phyloP scores from a whole-genome alignment of 345 rosid species.

The Tarenaya hassleriana region DNA sequence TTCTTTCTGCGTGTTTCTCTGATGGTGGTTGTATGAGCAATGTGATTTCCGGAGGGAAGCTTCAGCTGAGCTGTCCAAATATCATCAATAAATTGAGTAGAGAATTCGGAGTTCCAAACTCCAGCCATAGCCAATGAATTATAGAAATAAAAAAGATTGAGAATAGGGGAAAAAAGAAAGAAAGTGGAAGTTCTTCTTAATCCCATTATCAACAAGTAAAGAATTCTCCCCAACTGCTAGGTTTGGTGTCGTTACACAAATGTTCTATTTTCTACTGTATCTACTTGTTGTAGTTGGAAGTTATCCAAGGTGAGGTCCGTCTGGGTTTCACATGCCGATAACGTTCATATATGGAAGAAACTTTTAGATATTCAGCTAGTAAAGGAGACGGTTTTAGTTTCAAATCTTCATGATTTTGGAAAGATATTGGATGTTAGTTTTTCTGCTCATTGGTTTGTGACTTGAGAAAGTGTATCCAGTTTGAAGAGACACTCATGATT shows the following conservation, averaged over 20 bases:
- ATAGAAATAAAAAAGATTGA: background rate
- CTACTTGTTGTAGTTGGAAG: background rate
- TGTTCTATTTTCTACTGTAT: conserved; percentile 12
- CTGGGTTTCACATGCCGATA: background rate
- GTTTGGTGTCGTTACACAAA: background rate
- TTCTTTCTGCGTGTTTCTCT: background rate
- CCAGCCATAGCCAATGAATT: background rate
- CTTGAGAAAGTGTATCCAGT: background rate
- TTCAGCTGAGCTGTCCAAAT: conserved; percentile 1
- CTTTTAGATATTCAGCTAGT: background rate
- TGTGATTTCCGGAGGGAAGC: background rate
- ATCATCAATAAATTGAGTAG: conserved; percentile 2
- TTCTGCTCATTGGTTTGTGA: conserved; percentile 5
- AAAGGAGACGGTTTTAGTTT: background rate
- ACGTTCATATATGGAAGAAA: background rate
- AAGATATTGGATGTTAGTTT: background rate
- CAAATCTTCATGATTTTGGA: conserved; percentile 1
- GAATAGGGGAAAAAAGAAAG: background rate
- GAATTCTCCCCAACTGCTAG: conserved; percentile 17
- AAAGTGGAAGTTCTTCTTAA: conserved; percentile 10
- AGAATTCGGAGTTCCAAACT: conserved; percentile 6
- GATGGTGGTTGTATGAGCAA: background rate
- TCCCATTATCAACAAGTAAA: background rate
- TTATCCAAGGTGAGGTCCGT: background rate
- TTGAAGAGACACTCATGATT: conserved; percentile 7